A percentile compares a stretch with the other conserved stretches of the same genome.
phyloP scores from a whole-genome alignment of 2,329 filamentous ascomycete species.

The Pseudohalonectria lignicola region DNA sequence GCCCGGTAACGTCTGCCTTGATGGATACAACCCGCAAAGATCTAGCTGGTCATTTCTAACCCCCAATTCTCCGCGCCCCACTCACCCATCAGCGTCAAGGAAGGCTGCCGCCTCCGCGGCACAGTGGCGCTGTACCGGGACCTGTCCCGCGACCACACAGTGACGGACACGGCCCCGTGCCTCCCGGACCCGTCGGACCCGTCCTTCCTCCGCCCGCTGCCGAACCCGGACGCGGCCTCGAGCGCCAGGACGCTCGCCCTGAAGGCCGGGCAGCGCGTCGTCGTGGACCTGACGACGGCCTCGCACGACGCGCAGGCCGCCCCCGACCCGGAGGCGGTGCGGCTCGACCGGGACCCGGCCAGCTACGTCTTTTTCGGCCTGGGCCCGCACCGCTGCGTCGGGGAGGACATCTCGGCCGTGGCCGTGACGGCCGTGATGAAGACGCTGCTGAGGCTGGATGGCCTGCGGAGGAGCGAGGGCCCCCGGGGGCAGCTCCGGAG shows the following conservation, averaged over 20 bases:
- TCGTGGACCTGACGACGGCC: constrained; percentile 38
- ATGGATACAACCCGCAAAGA: no score
- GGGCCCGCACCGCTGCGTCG: constrained; percentile 40
- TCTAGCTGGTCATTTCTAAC: background rate
- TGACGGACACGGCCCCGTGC: constrained; percentile 15
- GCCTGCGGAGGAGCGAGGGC: constrained; percentile 12
- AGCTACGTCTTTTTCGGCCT: constrained; percentile 40
- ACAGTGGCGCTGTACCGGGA: constrained; percentile 38
- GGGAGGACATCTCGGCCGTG: constrained; percentile 27
- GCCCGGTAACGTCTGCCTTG: no score
- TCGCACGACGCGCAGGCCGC: constrained; percentile 28
- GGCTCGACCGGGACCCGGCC: constrained; percentile 35
- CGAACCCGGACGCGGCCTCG: constrained; percentile 10
- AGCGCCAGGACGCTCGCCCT: constrained; percentile 11
- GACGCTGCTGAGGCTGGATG: constrained; percentile 11
- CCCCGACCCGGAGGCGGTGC: constrained; percentile 36
- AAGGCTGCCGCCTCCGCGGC: constrained; percentile 41
- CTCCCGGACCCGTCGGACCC: constrained; percentile 9
- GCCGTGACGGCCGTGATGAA: constrained; percentile 13
- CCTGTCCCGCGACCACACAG: constrained; percentile 19
- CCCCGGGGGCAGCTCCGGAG: constrained; percentile 12
- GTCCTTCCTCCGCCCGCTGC: constrained; percentile 5
- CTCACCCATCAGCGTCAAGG: constrained; percentile 36
- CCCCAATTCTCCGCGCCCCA: background rate
- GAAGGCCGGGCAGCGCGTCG: constrained; percentile 22